Evolutionary conservation across 768 basidiomycete genomes (phyloP).

Genomic region (Lactarius evosmus): DNA sequence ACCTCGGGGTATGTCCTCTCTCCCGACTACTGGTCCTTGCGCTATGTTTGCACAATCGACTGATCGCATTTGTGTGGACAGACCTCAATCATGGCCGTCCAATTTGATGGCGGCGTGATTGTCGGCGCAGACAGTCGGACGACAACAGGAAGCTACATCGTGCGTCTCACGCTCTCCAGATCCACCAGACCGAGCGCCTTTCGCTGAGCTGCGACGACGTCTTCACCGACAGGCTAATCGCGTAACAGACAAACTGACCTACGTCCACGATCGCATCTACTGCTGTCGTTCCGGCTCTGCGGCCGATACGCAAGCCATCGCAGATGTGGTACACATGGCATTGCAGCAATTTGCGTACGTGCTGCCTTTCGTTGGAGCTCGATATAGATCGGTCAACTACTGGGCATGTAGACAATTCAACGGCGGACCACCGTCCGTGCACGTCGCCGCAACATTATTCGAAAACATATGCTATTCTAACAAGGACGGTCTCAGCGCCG

Average conservation of each 20-base stretch:
- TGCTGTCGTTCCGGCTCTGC: slow-evolving; percentile 98
- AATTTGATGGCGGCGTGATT: slow-evolving; percentile 92
- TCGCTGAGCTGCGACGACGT: background rate
- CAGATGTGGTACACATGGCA: slow-evolving; percentile 83
- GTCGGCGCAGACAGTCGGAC: slow-evolving; percentile 97
- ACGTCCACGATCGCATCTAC: slow-evolving; percentile 96
- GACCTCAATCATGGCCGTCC: slow-evolving; percentile 99
- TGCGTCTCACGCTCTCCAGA: slow-evolving; percentile 40
- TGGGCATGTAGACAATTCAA: slow-evolving; percentile 41
- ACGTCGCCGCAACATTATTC: slow-evolving; percentile 78
- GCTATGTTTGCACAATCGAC: background rate
- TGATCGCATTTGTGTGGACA: slow-evolving; percentile 35
- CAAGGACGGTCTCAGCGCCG: slow-evolving; percentile 85
- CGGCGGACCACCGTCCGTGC: slow-evolving; percentile 71
- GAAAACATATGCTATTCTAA: slow-evolving; percentile 89
- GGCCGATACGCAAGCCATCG: slow-evolving; percentile 95
- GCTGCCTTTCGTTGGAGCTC: background rate
- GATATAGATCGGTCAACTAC: background rate
- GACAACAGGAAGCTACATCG: slow-evolving; percentile 95
- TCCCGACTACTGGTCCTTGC: slow-evolving; percentile 1
- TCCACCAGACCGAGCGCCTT: background rate
- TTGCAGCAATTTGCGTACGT: slow-evolving; percentile 73
- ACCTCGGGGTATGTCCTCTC: slow-evolving; percentile 78
- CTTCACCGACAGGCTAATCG: slow-evolving; percentile 71
- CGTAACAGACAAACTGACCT: slow-evolving; percentile 97